These are phyloP conservation scores for Cyphellophora europaea DNA, from an alignment of 2,329 filamentous ascomycete species.

Conservation along the genomic window DNA sequence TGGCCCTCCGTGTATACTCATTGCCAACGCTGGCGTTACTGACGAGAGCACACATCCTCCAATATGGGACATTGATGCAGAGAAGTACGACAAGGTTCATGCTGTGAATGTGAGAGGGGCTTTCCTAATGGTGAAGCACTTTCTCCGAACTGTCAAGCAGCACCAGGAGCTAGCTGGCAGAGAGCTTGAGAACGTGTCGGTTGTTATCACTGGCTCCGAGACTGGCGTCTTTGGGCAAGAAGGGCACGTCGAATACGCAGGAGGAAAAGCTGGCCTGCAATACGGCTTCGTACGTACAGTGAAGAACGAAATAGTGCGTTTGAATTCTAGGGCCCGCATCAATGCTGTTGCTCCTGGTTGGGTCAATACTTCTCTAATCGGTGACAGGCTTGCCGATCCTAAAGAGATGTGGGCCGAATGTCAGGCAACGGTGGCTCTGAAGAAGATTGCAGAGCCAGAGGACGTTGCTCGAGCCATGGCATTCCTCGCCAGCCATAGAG, in stretches of 20 bases:
- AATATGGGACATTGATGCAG: constrained; percentile 44
- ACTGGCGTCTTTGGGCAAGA: constrained; percentile 42
- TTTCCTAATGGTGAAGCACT: constrained; percentile 48
- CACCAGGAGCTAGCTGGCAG: constrained; percentile 28
- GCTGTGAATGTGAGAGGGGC: constrained; percentile 42
- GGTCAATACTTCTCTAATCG: constrained; percentile 39
- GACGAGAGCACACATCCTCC: constrained; percentile 39
- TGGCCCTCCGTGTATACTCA: constrained; percentile 43
- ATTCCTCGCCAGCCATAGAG: constrained; percentile 42
- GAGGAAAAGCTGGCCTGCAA: constrained; percentile 42
- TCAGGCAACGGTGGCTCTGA: constrained; percentile 39
- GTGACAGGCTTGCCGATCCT: constrained; percentile 40
- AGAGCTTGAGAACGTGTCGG: constrained; percentile 40
- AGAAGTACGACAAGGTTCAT: constrained; percentile 45
- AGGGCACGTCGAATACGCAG: constrained; percentile 42
- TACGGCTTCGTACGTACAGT: constrained; percentile 44
- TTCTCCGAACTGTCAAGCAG: constrained; percentile 34
- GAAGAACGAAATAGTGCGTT: constrained; percentile 45
- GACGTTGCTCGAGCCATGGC: constrained; percentile 41
- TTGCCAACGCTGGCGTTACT: constrained; percentile 44
- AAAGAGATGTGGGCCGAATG: constrained; percentile 41
- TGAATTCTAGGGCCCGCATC: constrained; percentile 42
- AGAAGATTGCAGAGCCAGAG: constrained; percentile 38
- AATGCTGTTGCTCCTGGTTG: constrained; percentile 44
- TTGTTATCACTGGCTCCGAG: constrained; percentile 46